Evolutionary conservation across 2,329 filamentous ascomycete genomes (phyloP), one percentile per base, ranked within the genome.

Genomic region (Colletotrichum salicis): DNA sequence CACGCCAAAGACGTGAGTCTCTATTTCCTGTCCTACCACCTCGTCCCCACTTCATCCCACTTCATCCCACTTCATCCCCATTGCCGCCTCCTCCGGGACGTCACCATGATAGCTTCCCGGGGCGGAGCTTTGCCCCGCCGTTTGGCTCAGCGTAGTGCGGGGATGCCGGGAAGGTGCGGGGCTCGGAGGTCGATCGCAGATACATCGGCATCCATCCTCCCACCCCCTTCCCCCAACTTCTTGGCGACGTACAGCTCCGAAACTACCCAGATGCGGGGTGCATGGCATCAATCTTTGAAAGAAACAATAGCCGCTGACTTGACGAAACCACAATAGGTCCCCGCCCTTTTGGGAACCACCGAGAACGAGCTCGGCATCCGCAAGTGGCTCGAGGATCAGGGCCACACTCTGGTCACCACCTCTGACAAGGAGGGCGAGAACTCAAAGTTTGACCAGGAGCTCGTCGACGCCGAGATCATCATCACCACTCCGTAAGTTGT

Each of bases 291-390:
- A 69, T 71, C 65, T 59, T 22, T 55, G 65, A 59, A 62, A 29
- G 19, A 41, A 15, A 7, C 37, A 19, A 41, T 15, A 15, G 19
- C 7, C 37, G 61, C 70, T 72, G 57, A 72, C 61, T 5, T 54
- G 55, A 48, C 24, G 48, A 52, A 76, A 75, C 76, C 48, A 33
- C 33, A 64, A 64, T 73, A 92, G 89, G 89, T 91, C 82, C 95
- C 95, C 75, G 90, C 90, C 79, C 90, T 99, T 78, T 91, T 98
- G 79, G 96, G 96, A 80, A 97, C 96, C 75, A 98, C 95, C 60
- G 94, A 99, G 89, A 98, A 98, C 84, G 96, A 99, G 89, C 94
- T 99, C 74, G 96, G 96, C 78, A 88, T 99, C 82, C 91, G 96
- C 81, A 95, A 97, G 86, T 99, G 96, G 96, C 92, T 99, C 78